phyloP scores from a whole-genome alignment of 2,329 filamentous ascomycete species.

The Stachybotrys chartarum region DNA sequence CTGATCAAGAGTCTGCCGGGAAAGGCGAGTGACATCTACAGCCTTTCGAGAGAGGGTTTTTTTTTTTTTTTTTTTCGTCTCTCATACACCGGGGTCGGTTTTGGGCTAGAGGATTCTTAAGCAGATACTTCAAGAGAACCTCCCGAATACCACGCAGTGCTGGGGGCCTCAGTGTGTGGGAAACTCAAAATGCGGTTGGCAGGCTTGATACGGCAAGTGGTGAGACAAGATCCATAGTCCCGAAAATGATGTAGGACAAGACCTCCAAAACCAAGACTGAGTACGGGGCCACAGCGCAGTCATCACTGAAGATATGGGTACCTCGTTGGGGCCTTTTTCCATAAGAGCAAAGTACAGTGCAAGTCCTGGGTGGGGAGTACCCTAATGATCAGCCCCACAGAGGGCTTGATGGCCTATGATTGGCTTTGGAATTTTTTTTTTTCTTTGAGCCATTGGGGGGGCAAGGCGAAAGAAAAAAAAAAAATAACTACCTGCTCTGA shows the following conservation, averaged over 20 bases:
- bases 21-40: no score
- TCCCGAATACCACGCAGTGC: neutral
- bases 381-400: conserved; percentile 17
- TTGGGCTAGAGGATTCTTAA: neutral
- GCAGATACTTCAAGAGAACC: neutral
- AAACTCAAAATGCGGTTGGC: neutral
- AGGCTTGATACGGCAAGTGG: neutral
- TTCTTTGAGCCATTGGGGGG: conserved; percentile 20
- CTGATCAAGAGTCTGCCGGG: no score
- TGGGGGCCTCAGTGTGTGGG: neutral
- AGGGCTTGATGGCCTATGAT: conserved; percentile 9
- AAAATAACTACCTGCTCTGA: conserved; percentile 21
- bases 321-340: neutral
- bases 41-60: no score
- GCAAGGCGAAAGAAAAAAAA: conserved; percentile 19
- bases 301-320: no score
- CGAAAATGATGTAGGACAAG: neutral
- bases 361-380: conserved; percentile 10
- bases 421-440: conserved; percentile 10
- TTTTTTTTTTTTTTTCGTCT: no score
- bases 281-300: no score
- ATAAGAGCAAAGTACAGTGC: neutral
- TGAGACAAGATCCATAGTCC: neutral
- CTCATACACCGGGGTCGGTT: no score
- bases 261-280: no score